A percentile compares a stretch with the other conserved stretches of the same genome.
phyloP scores from a whole-genome alignment of 306 rosid species.

The Myrica gale region DNA sequence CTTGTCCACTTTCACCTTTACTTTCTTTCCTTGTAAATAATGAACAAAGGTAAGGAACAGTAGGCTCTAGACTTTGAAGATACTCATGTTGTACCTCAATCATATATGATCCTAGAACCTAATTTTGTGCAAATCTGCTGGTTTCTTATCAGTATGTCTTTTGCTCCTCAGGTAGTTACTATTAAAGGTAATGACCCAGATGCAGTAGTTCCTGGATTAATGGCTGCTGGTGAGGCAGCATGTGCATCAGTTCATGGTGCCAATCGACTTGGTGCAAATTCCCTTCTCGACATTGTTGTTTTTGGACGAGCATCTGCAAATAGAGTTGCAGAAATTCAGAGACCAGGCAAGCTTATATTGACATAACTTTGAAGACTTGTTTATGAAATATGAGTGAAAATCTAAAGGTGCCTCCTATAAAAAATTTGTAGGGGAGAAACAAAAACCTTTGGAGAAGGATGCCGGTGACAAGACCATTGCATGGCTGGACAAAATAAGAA shows the following conservation, averaged over 20 bases:
- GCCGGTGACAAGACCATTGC: slow-evolving; percentile 92
- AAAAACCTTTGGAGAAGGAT: slow-evolving; percentile 82
- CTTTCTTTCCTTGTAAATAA: not conserved
- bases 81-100: not conserved
- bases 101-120: not conserved
- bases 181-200: slow-evolving; percentile 73
- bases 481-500: slow-evolving; percentile 90
- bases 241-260: slow-evolving; percentile 96
- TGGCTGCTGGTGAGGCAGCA: slow-evolving; percentile 96
- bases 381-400: not conserved
- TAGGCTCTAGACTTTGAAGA: not conserved
- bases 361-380: not conserved
- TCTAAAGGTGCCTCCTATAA: slow-evolving; percentile 13
- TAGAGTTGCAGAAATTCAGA: slow-evolving; percentile 77
- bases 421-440: slow-evolving; percentile 67
- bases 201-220: slow-evolving; percentile 64
- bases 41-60: not conserved
- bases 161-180: slow-evolving; percentile 58
- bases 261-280: slow-evolving; percentile 92
- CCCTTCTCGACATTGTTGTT: slow-evolving; percentile 89
- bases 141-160: slow-evolving; percentile 21
- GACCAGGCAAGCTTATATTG: slow-evolving; percentile 60
- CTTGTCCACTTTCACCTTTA: not conserved
- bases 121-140: slow-evolving; percentile 4
- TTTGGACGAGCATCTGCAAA: slow-evolving; percentile 94